Percentiles rank a stretch among this genome's conserved stretches.
phyloP scores from a whole-genome alignment of 805 yeast species.

The Kazachstania viticola region DNA sequence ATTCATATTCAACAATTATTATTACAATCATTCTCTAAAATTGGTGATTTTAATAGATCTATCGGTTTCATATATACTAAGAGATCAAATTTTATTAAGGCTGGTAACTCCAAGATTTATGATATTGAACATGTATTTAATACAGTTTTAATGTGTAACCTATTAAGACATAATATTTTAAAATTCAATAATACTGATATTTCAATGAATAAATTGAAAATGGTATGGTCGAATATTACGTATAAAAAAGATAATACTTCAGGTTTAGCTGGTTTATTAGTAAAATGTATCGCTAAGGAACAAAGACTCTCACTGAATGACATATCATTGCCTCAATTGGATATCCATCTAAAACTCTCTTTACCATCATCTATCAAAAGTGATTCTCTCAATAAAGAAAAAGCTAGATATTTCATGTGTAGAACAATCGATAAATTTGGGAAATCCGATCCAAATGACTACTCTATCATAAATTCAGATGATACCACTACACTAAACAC shows the following conservation, averaged over 20 bases:
- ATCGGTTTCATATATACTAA: constrained; percentile 13
- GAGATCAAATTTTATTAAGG: constrained; percentile 10
- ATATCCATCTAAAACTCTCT: no score
- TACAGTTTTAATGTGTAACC: constrained; percentile 18
- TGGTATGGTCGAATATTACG: constrained; percentile 14
- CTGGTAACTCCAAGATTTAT: constrained; percentile 10
- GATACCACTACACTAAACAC: no score
- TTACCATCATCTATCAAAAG: no score
- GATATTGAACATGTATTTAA: constrained; percentile 23
- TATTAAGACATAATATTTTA: constrained; percentile 15
- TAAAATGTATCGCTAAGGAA: constrained; percentile 4
- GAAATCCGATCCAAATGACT: no score
- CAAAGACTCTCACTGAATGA: no score
- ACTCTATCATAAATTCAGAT: no score
- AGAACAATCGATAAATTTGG: no score
- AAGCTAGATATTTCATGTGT: no score
- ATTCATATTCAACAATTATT: constrained; percentile 17
- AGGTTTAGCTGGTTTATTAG: constrained; percentile 17
- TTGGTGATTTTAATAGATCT: constrained; percentile 15
- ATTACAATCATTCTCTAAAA: constrained; percentile 14
- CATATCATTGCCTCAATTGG: no score
- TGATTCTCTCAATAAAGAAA: no score
- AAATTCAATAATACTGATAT: constrained; percentile 8
- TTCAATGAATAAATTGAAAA: constrained; percentile 13
- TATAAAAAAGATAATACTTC: constrained; percentile 8